Base-by-base conservation (phyloP, 768 basidiomycete species). In the Psilocybe sp. region DNA sequence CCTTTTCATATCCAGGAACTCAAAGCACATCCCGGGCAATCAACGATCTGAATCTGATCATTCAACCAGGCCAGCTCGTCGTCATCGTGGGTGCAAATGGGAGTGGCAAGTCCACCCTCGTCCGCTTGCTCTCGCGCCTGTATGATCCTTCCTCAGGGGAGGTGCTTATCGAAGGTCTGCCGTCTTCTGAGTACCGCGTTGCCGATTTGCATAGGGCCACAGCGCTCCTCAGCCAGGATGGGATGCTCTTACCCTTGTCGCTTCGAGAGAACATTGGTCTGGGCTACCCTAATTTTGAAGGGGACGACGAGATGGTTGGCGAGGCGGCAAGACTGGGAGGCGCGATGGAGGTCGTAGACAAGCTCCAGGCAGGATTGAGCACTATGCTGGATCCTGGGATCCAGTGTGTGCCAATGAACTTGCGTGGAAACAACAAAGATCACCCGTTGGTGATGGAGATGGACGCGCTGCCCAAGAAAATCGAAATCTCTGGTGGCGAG, bases 1-100 rank as follows among this genome's bases (percentile, higher is more conserved):
- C 64, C 0, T 84, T 84, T 50, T 57, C 64, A 10, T 84, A 84
- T 54, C 80, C 80, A 0, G 72, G 68, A n/a, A 64, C 64, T 47
- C 63, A 69, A 40, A 64, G 60, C n/a, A 67, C 50, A 3, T 56
- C 50, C 1, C 64, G 66, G 12, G 74, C 70, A 3, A 44, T 81
- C n/a, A 59, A 62, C 10, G 59, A 69, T 14, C 60, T 81, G 7
- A 72, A 74, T 4, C 64, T 81, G 19, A 65, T 50, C 3, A 74
- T 83, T 41, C 60, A 70, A 31, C 61, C 75, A 1, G 78, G 78
- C 2, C 69, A 76, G 23, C 65, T 82, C 8, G 73, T 78, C 15
- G 75, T 82, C 33, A 67, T 84, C 13, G 80, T 82, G 1, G 81
- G 82, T 15, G 62, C 63, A 1, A 83, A 82, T 51, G 81, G 80